These are phyloP conservation scores for Misopates orontium DNA, from an alignment of 257 asterid genomes.

Conservation along the genomic window DNA sequence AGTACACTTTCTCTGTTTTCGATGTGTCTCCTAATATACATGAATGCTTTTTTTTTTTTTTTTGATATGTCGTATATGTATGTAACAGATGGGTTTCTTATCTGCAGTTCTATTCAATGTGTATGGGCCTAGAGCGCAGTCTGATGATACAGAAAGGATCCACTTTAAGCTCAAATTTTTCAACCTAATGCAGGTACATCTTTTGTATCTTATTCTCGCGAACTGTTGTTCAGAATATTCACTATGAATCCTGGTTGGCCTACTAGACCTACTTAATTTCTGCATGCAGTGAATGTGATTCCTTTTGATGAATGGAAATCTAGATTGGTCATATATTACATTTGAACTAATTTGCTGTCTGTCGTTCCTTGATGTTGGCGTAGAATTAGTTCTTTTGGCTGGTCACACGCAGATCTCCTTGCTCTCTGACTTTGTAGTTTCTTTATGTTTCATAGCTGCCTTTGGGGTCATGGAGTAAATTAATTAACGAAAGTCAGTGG, in stretches of 20 bases:
- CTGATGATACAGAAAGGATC: slow-evolving; percentile 68
- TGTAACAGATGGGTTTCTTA: slow-evolving; percentile 20
- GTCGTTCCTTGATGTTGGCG: background rate
- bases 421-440: too few relatives aligned
- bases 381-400: background rate
- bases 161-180: slow-evolving; percentile 74
- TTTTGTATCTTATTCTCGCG: slow-evolving; percentile 19
- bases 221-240: background rate
- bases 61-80: background rate
- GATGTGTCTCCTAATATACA: background rate
- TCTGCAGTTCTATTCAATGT: slow-evolving; percentile 88
- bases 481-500: background rate
- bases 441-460: slow-evolving; percentile 13
- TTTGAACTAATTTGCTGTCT: background rate
- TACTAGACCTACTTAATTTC: background rate
- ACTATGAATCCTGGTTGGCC: background rate
- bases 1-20: background rate
- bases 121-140: slow-evolving; percentile 89
- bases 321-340: background rate
- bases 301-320: background rate
- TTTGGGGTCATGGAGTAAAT: slow-evolving; percentile 21
- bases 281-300: background rate
- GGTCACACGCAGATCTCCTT: background rate
- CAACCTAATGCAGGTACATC: slow-evolving; percentile 69
- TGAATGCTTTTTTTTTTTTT: background rate